Base-by-base conservation (phyloP, 2,329 filamentous ascomycete species). In the Ophiobolus disseminans region DNA sequence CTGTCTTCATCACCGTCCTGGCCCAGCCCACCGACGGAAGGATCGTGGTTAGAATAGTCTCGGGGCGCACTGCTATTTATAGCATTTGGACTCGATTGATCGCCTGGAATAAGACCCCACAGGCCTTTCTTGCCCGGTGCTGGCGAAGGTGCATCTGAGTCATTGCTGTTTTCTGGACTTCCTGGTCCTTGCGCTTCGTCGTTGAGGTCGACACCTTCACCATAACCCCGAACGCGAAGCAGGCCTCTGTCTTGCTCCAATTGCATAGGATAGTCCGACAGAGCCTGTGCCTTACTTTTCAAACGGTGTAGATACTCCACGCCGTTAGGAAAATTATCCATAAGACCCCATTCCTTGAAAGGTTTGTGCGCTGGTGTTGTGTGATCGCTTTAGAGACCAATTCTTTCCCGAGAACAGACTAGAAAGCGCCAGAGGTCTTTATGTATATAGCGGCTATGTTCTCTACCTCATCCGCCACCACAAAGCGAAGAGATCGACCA, bases 321-420 rank as follows among this genome's bases (percentile, higher is more conserved):
- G 8, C 55, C 75, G 57, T 88, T 83, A 45, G 84, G 82, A 20
- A 86, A 80, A 42, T 80, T 80, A 23, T 79, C 76, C 63, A 69
- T 67, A 7, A 62, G 78, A 45, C 25, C 90, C 85, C 66, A 97
- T 68, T 53, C 80, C 75, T 66, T 79, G 75, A 97, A 76, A 14
- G 97, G 78, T 53, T 91, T 84, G 40, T 94, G 90, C 1, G 91
- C 91, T n/a, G 91, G 85, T 0, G 92, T 97, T 0, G 90, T 95
- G 66, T 97, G 93, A 58, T 96, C 90, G 21, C 86, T 83, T 1
- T 91, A 89, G 46, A 96, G 89, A n/a, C 67, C 68, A 8, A 45
- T 56, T 38, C 58, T 67, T 17, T 69, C 65, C 38, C n/a, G n/a
- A n/a, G n/a, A n/a, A n/a, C n/a, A n/a, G n/a, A n/a, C n/a, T n/a